Conservation (phyloP, 495 filamentous ascomycete species). For the Penicillium turbatum region DNA sequence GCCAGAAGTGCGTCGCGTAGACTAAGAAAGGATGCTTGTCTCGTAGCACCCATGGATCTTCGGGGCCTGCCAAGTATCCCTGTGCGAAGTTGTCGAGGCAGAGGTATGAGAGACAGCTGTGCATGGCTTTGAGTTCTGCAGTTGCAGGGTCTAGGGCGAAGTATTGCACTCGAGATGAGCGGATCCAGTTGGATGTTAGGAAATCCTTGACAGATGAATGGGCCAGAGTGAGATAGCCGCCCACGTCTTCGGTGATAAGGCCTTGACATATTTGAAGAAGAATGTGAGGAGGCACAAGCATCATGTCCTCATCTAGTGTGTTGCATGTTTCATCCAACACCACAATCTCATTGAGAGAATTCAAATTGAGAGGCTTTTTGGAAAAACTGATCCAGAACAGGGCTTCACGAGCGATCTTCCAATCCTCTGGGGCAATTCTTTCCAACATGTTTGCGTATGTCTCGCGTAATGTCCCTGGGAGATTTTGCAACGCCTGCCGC, state of each 20-base stretch:
- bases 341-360: constrained; percentile 15
- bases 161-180: constrained; percentile 14
- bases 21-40: constrained; percentile 3
- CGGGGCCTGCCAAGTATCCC: constrained; percentile 5
- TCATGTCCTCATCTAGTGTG: constrained; percentile 21
- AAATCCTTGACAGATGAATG: constrained; percentile 24
- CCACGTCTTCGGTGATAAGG: constrained; percentile 14
- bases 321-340: constrained; percentile 14
- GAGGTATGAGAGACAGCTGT: constrained; percentile 18
- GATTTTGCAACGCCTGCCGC: constrained; percentile 12
- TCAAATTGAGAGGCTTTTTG: constrained; percentile 9
- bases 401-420: constrained; percentile 13
- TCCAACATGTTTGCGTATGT: constrained; percentile 19
- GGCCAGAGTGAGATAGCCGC: constrained; percentile 14
- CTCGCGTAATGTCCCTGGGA: constrained; percentile 20
- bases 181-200: constrained; percentile 22
- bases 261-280: constrained; percentile 22
- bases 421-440: constrained; percentile 12
- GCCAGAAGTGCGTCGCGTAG: constrained; percentile 20
- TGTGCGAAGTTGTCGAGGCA: constrained; percentile 20
- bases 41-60: background rate
- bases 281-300: constrained; percentile 22
- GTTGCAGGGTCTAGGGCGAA: constrained; percentile 16
- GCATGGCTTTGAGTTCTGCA: constrained; percentile 15
- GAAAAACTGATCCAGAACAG: constrained; percentile 23